These are phyloP conservation scores for Epichloe gansuensis DNA, from an alignment of 2,329 filamentous ascomycete species.

Conservation along the genomic window DNA sequence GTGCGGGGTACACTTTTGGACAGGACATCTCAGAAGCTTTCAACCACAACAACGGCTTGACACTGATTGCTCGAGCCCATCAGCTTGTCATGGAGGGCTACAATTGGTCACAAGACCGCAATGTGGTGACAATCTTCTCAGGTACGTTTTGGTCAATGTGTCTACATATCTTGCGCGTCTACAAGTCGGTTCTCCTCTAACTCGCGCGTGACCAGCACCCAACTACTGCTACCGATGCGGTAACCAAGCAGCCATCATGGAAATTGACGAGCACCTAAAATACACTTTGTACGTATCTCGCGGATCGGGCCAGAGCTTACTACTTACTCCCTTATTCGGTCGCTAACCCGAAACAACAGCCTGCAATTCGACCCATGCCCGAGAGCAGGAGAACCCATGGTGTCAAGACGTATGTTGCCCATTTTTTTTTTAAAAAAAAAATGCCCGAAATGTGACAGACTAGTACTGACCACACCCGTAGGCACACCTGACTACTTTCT, in stretches of 20 bases:
- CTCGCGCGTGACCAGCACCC: conserved; percentile 39
- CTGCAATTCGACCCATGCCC: conserved; percentile 98
- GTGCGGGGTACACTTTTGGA: conserved; percentile 88
- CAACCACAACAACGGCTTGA: conserved; percentile 97
- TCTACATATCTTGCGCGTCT: neutral
- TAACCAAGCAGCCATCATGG: conserved; percentile 99
- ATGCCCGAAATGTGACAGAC: neutral
- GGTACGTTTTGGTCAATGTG: conserved; percentile 37
- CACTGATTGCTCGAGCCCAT: conserved; percentile 88
- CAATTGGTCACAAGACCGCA: conserved; percentile 97
- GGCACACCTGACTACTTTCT: conserved; percentile 73
- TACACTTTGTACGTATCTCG: conserved; percentile 80
- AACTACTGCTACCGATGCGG: conserved; percentile 99
- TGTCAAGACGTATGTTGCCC: conserved; percentile 62
- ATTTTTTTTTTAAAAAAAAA: no score
- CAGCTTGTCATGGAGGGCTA: conserved; percentile 99
- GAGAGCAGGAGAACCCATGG: conserved; percentile 94
- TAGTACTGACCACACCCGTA: no score
- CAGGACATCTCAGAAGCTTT: conserved; percentile 98
- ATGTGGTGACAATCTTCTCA: conserved; percentile 98
- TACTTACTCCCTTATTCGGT: neutral
- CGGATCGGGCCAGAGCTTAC: neutral
- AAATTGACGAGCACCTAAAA: conserved; percentile 98
- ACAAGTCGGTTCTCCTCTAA: neutral
- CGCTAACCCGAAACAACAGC: conserved; percentile 38